A percentile compares a stretch with the other conserved stretches of the same genome.
Evolutionary conservation across 805 yeast species (phyloP).

Genomic region (Kodamaea jinghongensis): DNA sequence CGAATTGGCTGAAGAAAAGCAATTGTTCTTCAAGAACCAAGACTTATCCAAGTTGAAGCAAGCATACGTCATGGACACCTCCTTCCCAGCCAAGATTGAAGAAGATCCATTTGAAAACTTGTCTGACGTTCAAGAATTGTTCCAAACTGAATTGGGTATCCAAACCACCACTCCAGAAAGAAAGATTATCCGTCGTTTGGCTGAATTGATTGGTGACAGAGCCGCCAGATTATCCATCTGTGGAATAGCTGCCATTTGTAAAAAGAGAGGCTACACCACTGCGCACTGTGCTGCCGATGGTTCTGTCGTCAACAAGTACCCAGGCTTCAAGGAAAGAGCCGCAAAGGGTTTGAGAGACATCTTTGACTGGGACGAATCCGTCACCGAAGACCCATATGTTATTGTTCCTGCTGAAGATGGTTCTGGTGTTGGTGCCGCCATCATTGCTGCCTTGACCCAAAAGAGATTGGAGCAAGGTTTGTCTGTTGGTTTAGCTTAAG

Average conservation of each 20-base stretch:
- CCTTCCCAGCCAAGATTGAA: conserved; percentile 83
- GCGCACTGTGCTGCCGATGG: conserved; percentile 97
- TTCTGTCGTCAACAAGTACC: conserved; percentile 91
- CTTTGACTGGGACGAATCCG: conserved; percentile 62
- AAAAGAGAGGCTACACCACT: conserved; percentile 72
- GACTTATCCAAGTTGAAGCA: conserved; percentile 59
- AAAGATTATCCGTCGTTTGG: conserved; percentile 73
- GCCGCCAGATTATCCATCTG: conserved; percentile 90
- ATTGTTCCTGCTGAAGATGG: conserved; percentile 97
- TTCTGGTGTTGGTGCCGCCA: conserved; percentile 97
- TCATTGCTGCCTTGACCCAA: conserved; percentile 92
- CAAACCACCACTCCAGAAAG: conserved; percentile 75
- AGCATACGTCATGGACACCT: conserved; percentile 81
- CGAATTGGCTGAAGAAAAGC: conserved; percentile 60
- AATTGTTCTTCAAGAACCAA: conserved; percentile 67
- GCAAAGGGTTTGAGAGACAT: conserved; percentile 86
- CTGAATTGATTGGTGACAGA: conserved; percentile 87
- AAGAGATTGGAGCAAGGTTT: conserved; percentile 69
- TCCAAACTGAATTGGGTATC: conserved; percentile 57
- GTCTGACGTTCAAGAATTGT: conserved; percentile 67
- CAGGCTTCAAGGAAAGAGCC: conserved; percentile 86
- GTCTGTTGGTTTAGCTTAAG: conserved; percentile 52
- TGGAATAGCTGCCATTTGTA: conserved; percentile 92
- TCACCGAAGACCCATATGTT: conserved; percentile 72
- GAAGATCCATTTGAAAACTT: conserved; percentile 86